Evolutionary conservation across 1,139 yeast species (phyloP).

Genomic region (Geotrichum europaeum): DNA sequence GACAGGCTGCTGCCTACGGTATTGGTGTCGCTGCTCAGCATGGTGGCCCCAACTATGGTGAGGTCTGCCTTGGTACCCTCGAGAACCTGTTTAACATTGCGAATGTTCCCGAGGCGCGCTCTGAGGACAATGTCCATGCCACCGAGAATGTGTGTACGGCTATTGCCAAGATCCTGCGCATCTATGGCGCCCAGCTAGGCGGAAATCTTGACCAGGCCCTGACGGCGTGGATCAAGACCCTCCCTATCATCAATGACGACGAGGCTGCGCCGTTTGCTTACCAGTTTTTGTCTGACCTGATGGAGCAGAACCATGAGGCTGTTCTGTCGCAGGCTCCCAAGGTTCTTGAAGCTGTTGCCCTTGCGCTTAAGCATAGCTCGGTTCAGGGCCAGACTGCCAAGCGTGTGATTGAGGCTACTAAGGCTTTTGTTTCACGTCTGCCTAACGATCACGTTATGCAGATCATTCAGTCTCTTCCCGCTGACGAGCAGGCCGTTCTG

Average conservation of each 20-base stretch:
- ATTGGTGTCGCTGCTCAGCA: constrained; percentile 82
- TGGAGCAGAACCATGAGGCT: constrained; percentile 62
- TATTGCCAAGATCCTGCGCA: constrained; percentile 62
- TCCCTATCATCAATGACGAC: constrained; percentile 79
- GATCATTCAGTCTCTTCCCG: constrained; percentile 56
- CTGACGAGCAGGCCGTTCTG: constrained; percentile 55
- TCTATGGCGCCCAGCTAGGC: constrained; percentile 44
- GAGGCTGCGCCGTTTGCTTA: constrained; percentile 90
- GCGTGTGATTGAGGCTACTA: constrained; percentile 53
- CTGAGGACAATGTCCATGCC: constrained; percentile 77
- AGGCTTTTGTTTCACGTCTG: constrained; percentile 38
- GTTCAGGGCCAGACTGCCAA: constrained; percentile 67
- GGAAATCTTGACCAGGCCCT: constrained; percentile 53
- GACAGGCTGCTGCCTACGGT: constrained; percentile 83
- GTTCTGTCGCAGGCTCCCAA: constrained; percentile 54
- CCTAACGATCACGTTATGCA: constrained; percentile 62
- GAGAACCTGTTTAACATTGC: constrained; percentile 71
- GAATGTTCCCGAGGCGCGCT: constrained; percentile 75
- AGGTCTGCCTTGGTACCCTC: constrained; percentile 60
- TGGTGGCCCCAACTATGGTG: constrained; percentile 60
- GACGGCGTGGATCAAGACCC: constrained; percentile 70
- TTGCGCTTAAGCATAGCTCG: constrained; percentile 65
- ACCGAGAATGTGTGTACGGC: constrained; percentile 83
- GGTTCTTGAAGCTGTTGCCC: constrained; percentile 66
- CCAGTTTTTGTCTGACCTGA: constrained; percentile 65